A percentile compares a stretch with the other conserved stretches of the same genome.
Evolutionary conservation across 2,329 filamentous ascomycete species (phyloP).

Genomic region (Paramyrothecium sp.): DNA sequence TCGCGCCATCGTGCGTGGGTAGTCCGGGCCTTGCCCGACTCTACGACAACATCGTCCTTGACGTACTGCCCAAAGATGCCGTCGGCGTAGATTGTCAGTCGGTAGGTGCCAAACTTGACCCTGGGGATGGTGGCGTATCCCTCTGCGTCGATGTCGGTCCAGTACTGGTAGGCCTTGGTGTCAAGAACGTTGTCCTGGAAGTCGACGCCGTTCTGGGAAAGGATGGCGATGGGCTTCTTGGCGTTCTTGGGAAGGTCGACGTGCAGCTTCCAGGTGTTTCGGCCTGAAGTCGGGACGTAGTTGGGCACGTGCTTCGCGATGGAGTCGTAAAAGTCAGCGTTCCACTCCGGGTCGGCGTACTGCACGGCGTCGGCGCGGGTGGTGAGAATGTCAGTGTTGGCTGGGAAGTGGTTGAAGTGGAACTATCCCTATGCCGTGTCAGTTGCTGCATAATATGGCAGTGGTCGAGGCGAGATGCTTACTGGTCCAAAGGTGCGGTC

Average conservation of each 20-base stretch:
- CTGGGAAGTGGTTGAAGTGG: conserved; percentile 57
- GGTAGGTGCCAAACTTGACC: conserved; percentile 58
- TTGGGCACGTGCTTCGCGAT: conserved; percentile 59
- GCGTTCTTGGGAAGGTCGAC: conserved; percentile 52
- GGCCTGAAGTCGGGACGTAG: conserved; percentile 50
- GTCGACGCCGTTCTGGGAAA: conserved; percentile 34
- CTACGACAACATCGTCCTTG: conserved; percentile 47
- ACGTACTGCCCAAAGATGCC: conserved; percentile 60
- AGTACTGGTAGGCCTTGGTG: conserved; percentile 59
- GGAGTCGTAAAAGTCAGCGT: conserved; percentile 60
- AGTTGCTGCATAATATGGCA: neutral
- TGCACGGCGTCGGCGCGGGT: conserved; percentile 53
- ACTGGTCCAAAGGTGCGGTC: conserved; percentile 63
- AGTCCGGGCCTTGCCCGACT: conserved; percentile 31
- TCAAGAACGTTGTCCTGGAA: conserved; percentile 46
- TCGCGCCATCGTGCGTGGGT: conserved; percentile 46
- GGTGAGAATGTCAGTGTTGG: conserved; percentile 40
- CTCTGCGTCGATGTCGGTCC: conserved; percentile 47
- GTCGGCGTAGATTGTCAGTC: conserved; percentile 62
- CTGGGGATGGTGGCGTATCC: conserved; percentile 51
- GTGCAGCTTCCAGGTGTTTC: conserved; percentile 49
- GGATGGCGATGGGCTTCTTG: conserved; percentile 51
- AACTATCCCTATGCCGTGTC: conserved; percentile 45
- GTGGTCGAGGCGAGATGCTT: conserved; percentile 1
- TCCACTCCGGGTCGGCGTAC: conserved; percentile 52